These are phyloP conservation scores for Coprinopsis sp. DNA, from an alignment of 768 basidiomycete species.

Conservation along the genomic window DNA sequence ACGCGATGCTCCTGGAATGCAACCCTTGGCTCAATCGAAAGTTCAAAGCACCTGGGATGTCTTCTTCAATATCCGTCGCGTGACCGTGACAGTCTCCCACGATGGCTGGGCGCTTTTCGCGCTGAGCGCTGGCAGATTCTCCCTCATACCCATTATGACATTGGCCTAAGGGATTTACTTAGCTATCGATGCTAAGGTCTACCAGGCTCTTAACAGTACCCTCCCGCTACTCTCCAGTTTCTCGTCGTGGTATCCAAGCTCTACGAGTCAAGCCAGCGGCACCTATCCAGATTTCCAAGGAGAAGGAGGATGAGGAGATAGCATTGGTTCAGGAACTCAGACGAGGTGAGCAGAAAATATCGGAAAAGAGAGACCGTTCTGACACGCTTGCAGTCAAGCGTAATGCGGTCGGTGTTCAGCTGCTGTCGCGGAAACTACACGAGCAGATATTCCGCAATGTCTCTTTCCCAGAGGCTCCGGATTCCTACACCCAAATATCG, in stretches of 20 bases:
- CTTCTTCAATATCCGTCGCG: too few relatives aligned
- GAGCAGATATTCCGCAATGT: conserved; percentile 74
- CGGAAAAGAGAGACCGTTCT: background rate
- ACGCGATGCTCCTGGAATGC: too few relatives aligned
- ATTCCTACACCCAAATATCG: conserved; percentile 67
- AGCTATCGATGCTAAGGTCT: background rate
- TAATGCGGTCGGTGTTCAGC: conserved; percentile 91
- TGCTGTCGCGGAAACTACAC: conserved; percentile 79
- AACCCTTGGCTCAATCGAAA: too few relatives aligned
- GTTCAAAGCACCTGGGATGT: too few relatives aligned
- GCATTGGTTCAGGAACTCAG: background rate
- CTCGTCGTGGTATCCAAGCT: background rate
- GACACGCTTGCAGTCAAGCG: conserved; percentile 45
- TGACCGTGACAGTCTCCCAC: too few relatives aligned
- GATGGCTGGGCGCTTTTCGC: too few relatives aligned
- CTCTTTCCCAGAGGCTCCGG: conserved; percentile 57
- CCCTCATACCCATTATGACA: too few relatives aligned
- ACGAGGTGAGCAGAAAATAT: background rate
- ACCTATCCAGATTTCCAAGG: background rate
- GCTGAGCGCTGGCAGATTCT: too few relatives aligned
- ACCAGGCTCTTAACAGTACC: background rate
- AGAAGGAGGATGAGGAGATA: background rate
- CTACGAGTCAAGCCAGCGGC: background rate
- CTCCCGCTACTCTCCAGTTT: background rate
- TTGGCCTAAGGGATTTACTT: background rate